phyloP scores from a whole-genome alignment of 176 grass and related monocot species.

The Musa beccarii region DNA sequence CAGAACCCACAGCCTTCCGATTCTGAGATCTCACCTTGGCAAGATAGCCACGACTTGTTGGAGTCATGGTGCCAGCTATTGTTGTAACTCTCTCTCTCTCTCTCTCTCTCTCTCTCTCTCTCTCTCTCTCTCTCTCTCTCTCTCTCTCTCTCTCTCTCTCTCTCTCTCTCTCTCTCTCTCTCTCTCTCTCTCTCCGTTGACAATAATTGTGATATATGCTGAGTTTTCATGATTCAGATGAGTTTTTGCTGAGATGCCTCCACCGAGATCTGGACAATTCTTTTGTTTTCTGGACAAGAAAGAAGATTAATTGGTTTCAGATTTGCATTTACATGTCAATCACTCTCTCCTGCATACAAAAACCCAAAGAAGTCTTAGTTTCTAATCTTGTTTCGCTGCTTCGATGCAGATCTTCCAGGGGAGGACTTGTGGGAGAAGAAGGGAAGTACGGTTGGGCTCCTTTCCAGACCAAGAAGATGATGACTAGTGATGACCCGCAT shows the following conservation, averaged over 20 bases:
- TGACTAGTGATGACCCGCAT: constrained; percentile 20
- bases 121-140: too few relatives aligned
- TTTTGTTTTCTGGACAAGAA: too few relatives aligned
- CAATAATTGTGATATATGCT: constrained; percentile 23
- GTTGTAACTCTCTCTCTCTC: constrained; percentile 38
- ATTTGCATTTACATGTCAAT: too few relatives aligned
- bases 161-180: background rate
- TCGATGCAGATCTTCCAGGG: constrained; percentile 19
- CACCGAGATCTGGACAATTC: too few relatives aligned
- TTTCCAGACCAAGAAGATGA: constrained; percentile 26
- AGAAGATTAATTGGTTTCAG: too few relatives aligned
- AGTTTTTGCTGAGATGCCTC: too few relatives aligned
- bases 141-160: constrained; percentile 14
- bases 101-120: background rate
- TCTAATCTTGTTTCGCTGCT: too few relatives aligned
- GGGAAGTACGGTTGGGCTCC: constrained; percentile 31
- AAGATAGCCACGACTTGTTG: constrained; percentile 33
- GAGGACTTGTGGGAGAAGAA: constrained; percentile 34
- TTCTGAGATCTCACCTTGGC: constrained; percentile 14
- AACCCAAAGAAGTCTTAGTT: too few relatives aligned
- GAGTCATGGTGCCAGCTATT: constrained; percentile 85
- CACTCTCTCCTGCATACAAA: too few relatives aligned
- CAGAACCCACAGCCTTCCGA: constrained; percentile 17
- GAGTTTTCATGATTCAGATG: background rate
- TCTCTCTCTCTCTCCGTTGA: background rate